These are phyloP conservation scores for Phytophthora sansomeana DNA, from an alignment of 352 stramenopile genomes.

Conservation along the genomic window DNA sequence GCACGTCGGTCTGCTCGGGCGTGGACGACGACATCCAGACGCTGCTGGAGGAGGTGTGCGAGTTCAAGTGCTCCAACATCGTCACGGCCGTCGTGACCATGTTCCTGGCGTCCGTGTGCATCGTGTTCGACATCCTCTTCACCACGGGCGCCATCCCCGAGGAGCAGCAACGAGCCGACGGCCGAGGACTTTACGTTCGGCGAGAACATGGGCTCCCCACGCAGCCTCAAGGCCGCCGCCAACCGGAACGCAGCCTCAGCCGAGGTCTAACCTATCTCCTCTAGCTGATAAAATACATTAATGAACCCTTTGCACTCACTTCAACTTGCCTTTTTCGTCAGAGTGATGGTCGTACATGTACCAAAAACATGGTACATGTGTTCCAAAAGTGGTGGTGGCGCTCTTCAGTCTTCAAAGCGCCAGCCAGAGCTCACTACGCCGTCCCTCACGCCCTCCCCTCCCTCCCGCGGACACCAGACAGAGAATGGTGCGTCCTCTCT, in stretches of 20 bases:
- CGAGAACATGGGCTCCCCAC: constrained; percentile 46
- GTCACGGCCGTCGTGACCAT: constrained; percentile 58
- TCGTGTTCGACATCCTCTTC: constrained; percentile 65
- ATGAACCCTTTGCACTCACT: background rate
- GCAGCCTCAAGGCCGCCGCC: constrained; percentile 46
- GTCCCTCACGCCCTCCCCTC: constrained; percentile 11
- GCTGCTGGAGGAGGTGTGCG: constrained; percentile 66
- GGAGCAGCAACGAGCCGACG: constrained; percentile 2
- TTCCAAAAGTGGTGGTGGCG: constrained; percentile 26
- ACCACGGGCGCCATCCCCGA: constrained; percentile 50
- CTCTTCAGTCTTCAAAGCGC: constrained; percentile 35
- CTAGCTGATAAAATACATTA: too few species aligned
- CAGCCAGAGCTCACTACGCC: constrained; percentile 6
- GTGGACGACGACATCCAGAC: constrained; percentile 50
- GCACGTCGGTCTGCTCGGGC: constrained; percentile 62
- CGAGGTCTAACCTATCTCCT: constrained; percentile 33
- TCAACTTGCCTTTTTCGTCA: constrained; percentile 14
- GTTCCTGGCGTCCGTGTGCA: constrained; percentile 65
- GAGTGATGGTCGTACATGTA: background rate
- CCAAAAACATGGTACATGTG: background rate
- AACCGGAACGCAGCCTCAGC: constrained; percentile 23
- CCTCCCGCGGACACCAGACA: constrained; percentile 7
- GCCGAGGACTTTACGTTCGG: constrained; percentile 62
- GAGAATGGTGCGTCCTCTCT: constrained; percentile 26
- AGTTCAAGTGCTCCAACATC: constrained; percentile 71